A percentile compares a stretch with the other conserved stretches of the same genome.
Evolutionary conservation across 345 rosid genomes (phyloP).

Genomic region (Linum usitatissimum): DNA sequence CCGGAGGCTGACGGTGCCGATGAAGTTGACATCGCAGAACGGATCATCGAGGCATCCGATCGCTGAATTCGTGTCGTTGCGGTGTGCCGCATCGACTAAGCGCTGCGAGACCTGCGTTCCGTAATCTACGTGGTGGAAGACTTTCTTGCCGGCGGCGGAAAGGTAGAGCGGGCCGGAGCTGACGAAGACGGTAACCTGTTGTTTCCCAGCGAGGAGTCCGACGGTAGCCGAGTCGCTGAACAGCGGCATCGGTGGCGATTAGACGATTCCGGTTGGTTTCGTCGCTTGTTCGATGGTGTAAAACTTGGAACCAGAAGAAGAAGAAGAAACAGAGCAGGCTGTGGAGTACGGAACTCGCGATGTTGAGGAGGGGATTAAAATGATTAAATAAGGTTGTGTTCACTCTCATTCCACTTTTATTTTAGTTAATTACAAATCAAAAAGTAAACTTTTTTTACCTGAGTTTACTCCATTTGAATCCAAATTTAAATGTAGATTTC

Average conservation of each 20-base stretch:
- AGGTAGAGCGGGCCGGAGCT: slow-evolving; percentile 6
- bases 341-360: not conserved
- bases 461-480: too few relatives aligned
- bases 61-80: slow-evolving; percentile 3
- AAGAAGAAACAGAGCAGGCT: slow-evolving; percentile 1
- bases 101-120: slow-evolving; percentile 15
- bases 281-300: not conserved
- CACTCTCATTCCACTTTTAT: too few relatives aligned
- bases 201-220: not conserved
- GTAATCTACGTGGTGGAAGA: slow-evolving; percentile 11
- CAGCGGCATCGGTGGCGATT: not conserved
- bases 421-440: too few relatives aligned
- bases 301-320: not conserved
- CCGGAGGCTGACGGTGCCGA: not conserved
- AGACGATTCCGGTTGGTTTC: not conserved
- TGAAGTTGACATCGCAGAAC: slow-evolving; percentile 1
- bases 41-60: not conserved
- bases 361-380: not conserved
- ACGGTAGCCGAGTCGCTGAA: not conserved
- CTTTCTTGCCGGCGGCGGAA: slow-evolving; percentile 11
- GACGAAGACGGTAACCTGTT: slow-evolving; percentile 11
- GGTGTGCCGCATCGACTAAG: slow-evolving; percentile 15
- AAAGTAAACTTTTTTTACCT: too few relatives aligned
- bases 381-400: not conserved
- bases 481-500: too few relatives aligned